A percentile compares a stretch with the other conserved stretches of the same genome.
Evolutionary conservation across 208 protist genomes (phyloP).

Genomic region (Naegleria lovaniensis): DNA sequence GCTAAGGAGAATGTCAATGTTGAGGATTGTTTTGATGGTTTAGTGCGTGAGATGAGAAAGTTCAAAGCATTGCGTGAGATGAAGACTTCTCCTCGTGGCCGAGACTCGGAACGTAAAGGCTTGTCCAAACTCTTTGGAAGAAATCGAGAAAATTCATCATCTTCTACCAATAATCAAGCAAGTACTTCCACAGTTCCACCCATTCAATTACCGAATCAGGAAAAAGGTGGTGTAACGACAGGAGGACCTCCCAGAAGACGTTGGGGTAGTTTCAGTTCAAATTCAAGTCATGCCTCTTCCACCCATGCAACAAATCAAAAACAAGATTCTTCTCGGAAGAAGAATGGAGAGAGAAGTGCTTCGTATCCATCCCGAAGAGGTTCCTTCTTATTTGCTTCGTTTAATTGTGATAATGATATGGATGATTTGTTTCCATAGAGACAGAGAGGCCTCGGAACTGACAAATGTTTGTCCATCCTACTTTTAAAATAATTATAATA

Average conservation of each 20-base stretch:
- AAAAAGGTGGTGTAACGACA: too few relatives aligned
- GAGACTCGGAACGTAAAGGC: too few relatives aligned
- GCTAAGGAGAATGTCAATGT: neutral
- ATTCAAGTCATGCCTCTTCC: neutral
- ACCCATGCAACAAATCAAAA: neutral
- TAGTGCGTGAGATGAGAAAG: neutral
- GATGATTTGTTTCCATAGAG: neutral
- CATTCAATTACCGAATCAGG: too few relatives aligned
- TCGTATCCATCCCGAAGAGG: neutral
- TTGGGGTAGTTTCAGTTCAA: neutral
- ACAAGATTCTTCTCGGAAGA: neutral
- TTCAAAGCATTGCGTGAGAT: neutral
- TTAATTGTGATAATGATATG: neutral
- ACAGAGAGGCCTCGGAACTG: too few relatives aligned
- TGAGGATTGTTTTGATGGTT: neutral
- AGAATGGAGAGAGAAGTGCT: too few relatives aligned
- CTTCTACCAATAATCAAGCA: neutral
- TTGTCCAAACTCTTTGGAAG: neutral
- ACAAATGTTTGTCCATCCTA: too few relatives aligned
- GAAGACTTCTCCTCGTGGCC: too few relatives aligned
- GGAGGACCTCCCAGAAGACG: neutral
- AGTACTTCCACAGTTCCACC: neutral
- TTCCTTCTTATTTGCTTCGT: neutral
- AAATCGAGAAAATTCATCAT: neutral
- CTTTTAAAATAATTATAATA: too few relatives aligned